A percentile compares a stretch with the other conserved stretches of the same genome.
Evolutionary conservation across 805 yeast species (phyloP).

Genomic region (Clavispora asparagi): DNA sequence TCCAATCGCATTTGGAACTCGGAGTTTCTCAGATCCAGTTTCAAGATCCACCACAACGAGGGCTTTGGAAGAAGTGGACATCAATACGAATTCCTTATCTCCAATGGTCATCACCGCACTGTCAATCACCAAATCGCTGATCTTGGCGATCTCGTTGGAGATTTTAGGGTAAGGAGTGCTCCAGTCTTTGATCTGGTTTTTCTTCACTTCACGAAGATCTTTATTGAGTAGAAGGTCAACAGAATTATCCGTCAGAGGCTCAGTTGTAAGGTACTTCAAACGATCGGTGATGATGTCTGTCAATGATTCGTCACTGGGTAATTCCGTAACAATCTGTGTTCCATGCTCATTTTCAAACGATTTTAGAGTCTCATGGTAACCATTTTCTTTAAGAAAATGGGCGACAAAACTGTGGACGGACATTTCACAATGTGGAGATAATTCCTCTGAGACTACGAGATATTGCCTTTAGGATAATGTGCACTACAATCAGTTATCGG

Average conservation of each 20-base stretch:
- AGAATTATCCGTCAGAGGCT: neutral
- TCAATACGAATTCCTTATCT: slow-evolving; percentile 4
- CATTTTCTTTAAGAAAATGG: slow-evolving; percentile 50
- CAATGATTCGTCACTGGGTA: slow-evolving; percentile 29
- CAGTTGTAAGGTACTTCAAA: slow-evolving; percentile 4
- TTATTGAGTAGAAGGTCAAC: slow-evolving; percentile 31
- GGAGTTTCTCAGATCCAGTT: slow-evolving; percentile 9
- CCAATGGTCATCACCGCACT: slow-evolving; percentile 4
- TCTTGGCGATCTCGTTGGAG: slow-evolving; percentile 2
- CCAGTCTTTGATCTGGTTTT: slow-evolving; percentile 22
- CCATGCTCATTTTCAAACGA: slow-evolving; percentile 45
- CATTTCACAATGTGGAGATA: slow-evolving; percentile 5
- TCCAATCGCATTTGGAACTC: slow-evolving; percentile 14
- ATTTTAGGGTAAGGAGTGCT: slow-evolving; percentile 21
- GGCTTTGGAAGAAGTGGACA: slow-evolving; percentile 17
- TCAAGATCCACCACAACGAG: slow-evolving; percentile 15
- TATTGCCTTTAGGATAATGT: too few relatives aligned
- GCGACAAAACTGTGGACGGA: slow-evolving; percentile 43
- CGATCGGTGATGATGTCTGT: slow-evolving; percentile 28
- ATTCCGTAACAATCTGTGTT: slow-evolving; percentile 18
- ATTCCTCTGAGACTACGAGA: too few relatives aligned
- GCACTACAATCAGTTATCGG: too few relatives aligned
- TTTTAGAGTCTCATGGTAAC: slow-evolving; percentile 41
- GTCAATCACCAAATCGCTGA: slow-evolving; percentile 22
- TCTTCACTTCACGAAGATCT: slow-evolving; percentile 13